These are phyloP conservation scores for Hortiboletus campestris DNA, from an alignment of 768 basidiomycete genomes.

Conservation along the genomic window DNA sequence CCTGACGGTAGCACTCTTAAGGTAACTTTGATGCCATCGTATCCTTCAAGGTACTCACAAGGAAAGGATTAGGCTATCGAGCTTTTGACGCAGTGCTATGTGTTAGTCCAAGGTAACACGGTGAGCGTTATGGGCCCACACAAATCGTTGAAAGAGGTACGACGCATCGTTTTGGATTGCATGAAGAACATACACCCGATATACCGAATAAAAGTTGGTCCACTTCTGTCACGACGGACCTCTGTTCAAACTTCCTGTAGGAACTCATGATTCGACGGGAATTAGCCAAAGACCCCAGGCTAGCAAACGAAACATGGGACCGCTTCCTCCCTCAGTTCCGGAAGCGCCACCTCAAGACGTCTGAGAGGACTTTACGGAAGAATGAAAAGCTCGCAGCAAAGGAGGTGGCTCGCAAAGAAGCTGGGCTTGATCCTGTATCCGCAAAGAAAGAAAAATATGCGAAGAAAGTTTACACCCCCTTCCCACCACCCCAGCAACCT, in stretches of 20 bases:
- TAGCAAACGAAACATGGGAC: conserved; percentile 94
- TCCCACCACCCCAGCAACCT: conserved; percentile 92
- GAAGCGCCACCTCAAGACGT: conserved; percentile 87
- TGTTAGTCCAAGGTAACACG: conserved; percentile 96
- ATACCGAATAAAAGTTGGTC: conserved; percentile 88
- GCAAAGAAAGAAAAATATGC: conserved; percentile 48
- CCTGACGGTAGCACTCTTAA: conserved; percentile 97
- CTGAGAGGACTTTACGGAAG: conserved; percentile 91
- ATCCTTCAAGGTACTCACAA: background rate
- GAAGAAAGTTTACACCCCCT: conserved; percentile 97
- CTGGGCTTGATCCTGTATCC: conserved; percentile 51
- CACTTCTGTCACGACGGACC: background rate
- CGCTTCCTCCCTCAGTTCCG: conserved; percentile 96
- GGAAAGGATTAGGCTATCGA: conserved; percentile 80
- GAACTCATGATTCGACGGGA: conserved; percentile 99
- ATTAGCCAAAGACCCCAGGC: conserved; percentile 95
- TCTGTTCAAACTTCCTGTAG: conserved; percentile 37
- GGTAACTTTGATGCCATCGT: conserved; percentile 41
- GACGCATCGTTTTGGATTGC: conserved; percentile 95
- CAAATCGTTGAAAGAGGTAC: conserved; percentile 93
- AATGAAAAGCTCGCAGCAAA: conserved; percentile 66
- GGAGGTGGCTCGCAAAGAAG: conserved; percentile 61
- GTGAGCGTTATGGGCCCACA: conserved; percentile 98
- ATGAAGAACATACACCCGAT: conserved; percentile 99
- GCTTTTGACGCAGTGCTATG: conserved; percentile 92